Evolutionary conservation across 768 basidiomycete genomes (phyloP).

Genomic region (Coprinellus aureogranulatus): DNA sequence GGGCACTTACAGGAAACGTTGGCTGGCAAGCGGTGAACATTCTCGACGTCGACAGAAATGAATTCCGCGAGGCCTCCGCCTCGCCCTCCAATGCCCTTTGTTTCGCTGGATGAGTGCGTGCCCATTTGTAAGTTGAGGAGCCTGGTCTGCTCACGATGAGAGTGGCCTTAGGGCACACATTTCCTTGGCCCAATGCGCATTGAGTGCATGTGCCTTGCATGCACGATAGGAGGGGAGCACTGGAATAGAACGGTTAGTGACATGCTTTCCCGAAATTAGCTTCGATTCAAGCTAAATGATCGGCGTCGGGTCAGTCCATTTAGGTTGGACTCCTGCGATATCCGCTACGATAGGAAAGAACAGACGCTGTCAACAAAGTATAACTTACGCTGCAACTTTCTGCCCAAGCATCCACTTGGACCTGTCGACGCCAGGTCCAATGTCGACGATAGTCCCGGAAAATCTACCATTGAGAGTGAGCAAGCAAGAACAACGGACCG

Average conservation of each 20-base stretch:
- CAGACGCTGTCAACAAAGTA: conserved; percentile 1
- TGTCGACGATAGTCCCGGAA: conserved; percentile 32
- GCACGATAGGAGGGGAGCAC: conserved; percentile 44
- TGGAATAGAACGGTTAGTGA: conserved; percentile 12
- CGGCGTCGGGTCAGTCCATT: too few relatives aligned
- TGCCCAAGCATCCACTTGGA: conserved; percentile 32
- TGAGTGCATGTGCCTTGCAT: conserved; percentile 30
- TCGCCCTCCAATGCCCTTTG: conserved; percentile 36
- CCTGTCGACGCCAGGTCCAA: conserved; percentile 33
- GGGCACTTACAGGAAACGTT: conserved; percentile 32
- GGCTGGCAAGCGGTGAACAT: conserved; percentile 38
- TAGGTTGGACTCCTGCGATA: not conserved
- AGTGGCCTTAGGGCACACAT: conserved; percentile 31
- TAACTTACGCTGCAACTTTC: conserved; percentile 30
- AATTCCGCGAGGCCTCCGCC: conserved; percentile 47
- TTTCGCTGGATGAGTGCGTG: not conserved
- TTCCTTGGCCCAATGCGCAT: conserved; percentile 31
- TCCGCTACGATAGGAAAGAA: not conserved
- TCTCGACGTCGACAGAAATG: conserved; percentile 31
- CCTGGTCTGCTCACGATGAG: conserved; percentile 32
- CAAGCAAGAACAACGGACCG: not conserved
- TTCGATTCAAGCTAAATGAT: not conserved
- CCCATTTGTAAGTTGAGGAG: not conserved
- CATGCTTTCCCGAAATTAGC: not conserved
- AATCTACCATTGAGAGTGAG: conserved; percentile 20